Evolutionary conservation across 1,139 yeast genomes (phyloP).

Genomic region (Kluyveromyces marxianus): DNA sequence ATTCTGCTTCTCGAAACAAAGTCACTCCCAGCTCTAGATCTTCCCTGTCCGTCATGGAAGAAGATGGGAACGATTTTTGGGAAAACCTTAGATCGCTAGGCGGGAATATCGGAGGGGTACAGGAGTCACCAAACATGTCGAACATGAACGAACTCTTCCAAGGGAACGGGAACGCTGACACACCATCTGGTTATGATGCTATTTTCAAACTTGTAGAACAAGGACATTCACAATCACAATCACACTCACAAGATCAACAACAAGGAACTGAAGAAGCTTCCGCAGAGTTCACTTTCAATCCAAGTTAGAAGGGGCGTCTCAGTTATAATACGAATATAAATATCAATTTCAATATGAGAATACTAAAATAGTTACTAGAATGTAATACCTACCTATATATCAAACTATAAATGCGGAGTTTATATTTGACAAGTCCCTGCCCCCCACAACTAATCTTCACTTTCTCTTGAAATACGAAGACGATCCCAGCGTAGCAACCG

Average conservation of each 20-base stretch:
- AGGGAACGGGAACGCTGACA: background rate
- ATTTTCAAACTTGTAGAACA: slow-evolving; percentile 2
- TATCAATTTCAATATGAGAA: too few relatives aligned
- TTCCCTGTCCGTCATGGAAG: slow-evolving; percentile 27
- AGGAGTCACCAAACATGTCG: background rate
- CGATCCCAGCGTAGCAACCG: slow-evolving; percentile 63
- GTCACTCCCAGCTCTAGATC: slow-evolving; percentile 10
- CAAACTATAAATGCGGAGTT: background rate
- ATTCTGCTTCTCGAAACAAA: slow-evolving; percentile 9
- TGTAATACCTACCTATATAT: background rate
- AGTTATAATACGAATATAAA: too few relatives aligned
- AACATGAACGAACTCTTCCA: background rate
- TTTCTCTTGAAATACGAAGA: slow-evolving; percentile 69
- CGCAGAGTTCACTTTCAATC: slow-evolving; percentile 30
- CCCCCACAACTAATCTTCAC: slow-evolving; percentile 17
- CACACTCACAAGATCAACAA: background rate
- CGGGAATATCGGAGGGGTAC: slow-evolving; percentile 18
- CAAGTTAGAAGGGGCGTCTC: slow-evolving; percentile 22
- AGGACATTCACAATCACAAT: background rate
- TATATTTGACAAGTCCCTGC: background rate
- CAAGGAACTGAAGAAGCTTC: background rate
- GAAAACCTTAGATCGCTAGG: slow-evolving; percentile 52
- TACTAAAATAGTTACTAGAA: too few relatives aligned
- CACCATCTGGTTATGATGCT: slow-evolving; percentile 3
- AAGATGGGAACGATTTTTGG: slow-evolving; percentile 61